Evolutionary conservation across 2,329 filamentous ascomycete species (phyloP).

Genomic region (Fusarium fujikuroi): DNA sequence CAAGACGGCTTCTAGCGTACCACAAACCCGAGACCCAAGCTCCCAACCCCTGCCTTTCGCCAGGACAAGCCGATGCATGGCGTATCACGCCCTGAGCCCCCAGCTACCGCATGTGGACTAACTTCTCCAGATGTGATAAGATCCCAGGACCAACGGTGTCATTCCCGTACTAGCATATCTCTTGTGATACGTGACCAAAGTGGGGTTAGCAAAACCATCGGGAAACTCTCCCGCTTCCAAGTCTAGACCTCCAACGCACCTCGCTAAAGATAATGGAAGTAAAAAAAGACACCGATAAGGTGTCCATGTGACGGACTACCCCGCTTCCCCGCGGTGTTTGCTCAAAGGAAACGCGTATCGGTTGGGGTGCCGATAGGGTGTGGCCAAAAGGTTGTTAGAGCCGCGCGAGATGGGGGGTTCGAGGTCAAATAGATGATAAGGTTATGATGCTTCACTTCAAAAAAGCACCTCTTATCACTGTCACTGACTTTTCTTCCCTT

Average conservation of each 20-base stretch:
- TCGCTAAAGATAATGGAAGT: neutral
- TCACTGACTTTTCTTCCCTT: neutral
- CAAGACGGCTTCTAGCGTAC: constrained; percentile 15
- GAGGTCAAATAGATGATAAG: constrained; percentile 26
- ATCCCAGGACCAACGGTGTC: constrained; percentile 12
- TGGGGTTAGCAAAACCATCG: constrained; percentile 23
- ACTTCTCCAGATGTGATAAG: neutral
- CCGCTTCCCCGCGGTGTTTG: constrained; percentile 33
- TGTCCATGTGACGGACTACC: constrained; percentile 31
- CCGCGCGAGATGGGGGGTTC: neutral
- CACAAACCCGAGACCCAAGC: neutral
- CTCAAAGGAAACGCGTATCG: neutral
- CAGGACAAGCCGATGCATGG: constrained; percentile 8
- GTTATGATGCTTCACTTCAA: constrained; percentile 11
- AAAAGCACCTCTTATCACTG: neutral
- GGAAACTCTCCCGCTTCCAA: constrained; percentile 23
- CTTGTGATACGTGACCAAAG: neutral
- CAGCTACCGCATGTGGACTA: constrained; percentile 8
- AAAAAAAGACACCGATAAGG: neutral
- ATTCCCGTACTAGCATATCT: constrained; percentile 19
- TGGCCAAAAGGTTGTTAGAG: neutral
- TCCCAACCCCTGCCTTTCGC: neutral
- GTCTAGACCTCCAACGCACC: neutral
- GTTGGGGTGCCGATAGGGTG: constrained; percentile 26
- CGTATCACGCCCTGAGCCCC: neutral